Base-by-base conservation (phyloP, 2,329 filamentous ascomycete genomes). In the Waltergamsia citrina region DNA sequence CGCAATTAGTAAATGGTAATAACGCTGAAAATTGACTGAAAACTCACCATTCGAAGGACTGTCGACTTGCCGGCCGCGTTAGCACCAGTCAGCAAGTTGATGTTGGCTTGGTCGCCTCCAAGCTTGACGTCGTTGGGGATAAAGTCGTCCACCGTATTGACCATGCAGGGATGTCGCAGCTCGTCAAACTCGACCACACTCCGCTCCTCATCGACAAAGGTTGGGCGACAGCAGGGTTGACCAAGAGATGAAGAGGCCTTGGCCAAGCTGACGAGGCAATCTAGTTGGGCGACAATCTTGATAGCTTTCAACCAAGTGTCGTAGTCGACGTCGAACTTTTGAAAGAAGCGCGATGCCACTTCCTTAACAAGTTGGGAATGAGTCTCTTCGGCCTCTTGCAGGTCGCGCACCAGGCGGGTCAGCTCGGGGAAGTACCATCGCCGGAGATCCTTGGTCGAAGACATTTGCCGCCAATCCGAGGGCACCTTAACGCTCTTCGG, bases 1-100 rank as follows among this genome's bases (percentile, higher is more conserved):
- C 29, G 7, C 31, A 21, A 44, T 57, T 49, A 58, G 51, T 28
- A 31, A n/a, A 6, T 12, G 4, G 20, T 5, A 18, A 6, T 17
- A 14, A 26, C 6, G 9, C n/a, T 29, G n/a, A 14, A 7, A 7
- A 18, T 3, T 12, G 16, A 5, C 7, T 15, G 6, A 6, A 12
- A 3, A 56, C 73, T 60, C 64, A 85, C 81, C 92, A 96, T 96
- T 51, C 92, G 78, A 21, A 98, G 71, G 28, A 98, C 77, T 2
- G 92, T 98, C 2, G 92, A 96, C 62, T 98, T 98, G 52, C 92
- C 92, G 32, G 92, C 92, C 7, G 92, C 92, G 51, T 98, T 98
- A 39, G 92, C 92, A 53, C 92, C 92, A 2, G 92, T 98, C 25
- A 98, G 72, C 20, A 98, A 67, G 46, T 85, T 87, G 47, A 98